Evolutionary conservation across 257 asterid genomes (phyloP).

Genomic region (Fraxinus americana): DNA sequence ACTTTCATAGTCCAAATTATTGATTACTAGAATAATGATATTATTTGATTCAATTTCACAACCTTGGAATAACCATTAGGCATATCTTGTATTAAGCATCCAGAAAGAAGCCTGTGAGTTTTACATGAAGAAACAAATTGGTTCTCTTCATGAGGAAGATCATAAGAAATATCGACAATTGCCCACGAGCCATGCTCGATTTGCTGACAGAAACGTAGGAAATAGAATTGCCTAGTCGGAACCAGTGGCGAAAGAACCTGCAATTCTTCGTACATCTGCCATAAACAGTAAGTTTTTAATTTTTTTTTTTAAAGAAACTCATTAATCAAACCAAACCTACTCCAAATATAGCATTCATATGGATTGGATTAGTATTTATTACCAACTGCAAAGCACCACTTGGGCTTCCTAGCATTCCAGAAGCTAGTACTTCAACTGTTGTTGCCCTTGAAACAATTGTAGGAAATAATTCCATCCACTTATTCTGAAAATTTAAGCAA

Average conservation of each 20-base stretch:
- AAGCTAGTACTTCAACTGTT: slow-evolving; percentile 70
- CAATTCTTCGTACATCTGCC: slow-evolving; percentile 86
- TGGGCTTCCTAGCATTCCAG: slow-evolving; percentile 72
- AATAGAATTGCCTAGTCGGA: slow-evolving; percentile 64
- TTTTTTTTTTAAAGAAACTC: not conserved
- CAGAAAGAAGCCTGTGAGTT: slow-evolving; percentile 79
- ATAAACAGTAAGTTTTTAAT: not conserved
- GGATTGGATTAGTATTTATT: slow-evolving; percentile 13
- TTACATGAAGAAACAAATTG: slow-evolving; percentile 57
- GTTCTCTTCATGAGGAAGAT: slow-evolving; percentile 61
- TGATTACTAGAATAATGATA: not conserved
- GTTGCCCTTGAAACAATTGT: slow-evolving; percentile 83
- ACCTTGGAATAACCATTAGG: slow-evolving; percentile 99
- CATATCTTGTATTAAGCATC: slow-evolving; percentile 92
- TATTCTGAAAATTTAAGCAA: slow-evolving; percentile 47
- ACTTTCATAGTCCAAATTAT: not conserved
- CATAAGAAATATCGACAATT: slow-evolving; percentile 81
- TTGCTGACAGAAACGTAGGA: slow-evolving; percentile 80
- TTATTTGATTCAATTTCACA: not conserved
- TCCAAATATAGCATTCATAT: not conserved
- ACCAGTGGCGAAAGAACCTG: slow-evolving; percentile 89
- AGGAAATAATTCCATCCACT: slow-evolving; percentile 83
- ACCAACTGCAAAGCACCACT: slow-evolving; percentile 83
- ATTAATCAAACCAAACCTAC: not conserved
- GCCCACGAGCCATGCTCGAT: slow-evolving; percentile 89